Evolutionary conservation across 768 basidiomycete species (phyloP).

Genomic region (Omphalotus guepiniiformis): DNA sequence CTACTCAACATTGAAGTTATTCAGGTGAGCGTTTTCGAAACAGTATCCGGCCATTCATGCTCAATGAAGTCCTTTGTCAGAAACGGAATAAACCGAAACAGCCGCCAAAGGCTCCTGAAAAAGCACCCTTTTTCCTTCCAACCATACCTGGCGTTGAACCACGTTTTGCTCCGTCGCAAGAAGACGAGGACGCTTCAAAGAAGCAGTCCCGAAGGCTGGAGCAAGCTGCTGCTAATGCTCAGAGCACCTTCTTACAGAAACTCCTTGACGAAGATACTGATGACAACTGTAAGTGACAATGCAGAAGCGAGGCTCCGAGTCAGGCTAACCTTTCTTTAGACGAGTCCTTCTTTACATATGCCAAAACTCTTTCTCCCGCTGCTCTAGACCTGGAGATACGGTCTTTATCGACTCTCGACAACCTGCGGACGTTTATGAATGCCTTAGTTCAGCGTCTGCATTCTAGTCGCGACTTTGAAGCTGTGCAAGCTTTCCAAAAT

Average conservation of each 20-base stretch:
- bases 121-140: constrained; percentile 96
- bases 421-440: constrained; percentile 63
- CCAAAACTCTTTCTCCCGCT: constrained; percentile 86
- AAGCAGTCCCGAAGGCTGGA: constrained; percentile 51
- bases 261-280: constrained; percentile 50
- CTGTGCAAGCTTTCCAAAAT: constrained; percentile 81
- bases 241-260: constrained; percentile 70
- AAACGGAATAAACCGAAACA: constrained; percentile 97
- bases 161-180: constrained; percentile 60
- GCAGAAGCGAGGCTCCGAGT: too few relatives aligned
- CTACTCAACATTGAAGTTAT: constrained; percentile 95
- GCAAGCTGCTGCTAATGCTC: constrained; percentile 43
- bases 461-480: constrained; percentile 91
- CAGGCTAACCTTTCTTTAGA: constrained; percentile 41
- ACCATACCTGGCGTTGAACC: constrained; percentile 85
- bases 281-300: constrained; percentile 62
- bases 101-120: constrained; percentile 89
- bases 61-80: constrained; percentile 30
- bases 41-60: neutral
- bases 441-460: constrained; percentile 69
- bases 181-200: constrained; percentile 33
- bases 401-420: constrained; percentile 61
- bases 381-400: constrained; percentile 89
- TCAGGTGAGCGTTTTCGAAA: constrained; percentile 50
- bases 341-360: constrained; percentile 77